Conservation (phyloP, 2,329 filamentous ascomycete genomes). For the Fusarium sp. region DNA sequence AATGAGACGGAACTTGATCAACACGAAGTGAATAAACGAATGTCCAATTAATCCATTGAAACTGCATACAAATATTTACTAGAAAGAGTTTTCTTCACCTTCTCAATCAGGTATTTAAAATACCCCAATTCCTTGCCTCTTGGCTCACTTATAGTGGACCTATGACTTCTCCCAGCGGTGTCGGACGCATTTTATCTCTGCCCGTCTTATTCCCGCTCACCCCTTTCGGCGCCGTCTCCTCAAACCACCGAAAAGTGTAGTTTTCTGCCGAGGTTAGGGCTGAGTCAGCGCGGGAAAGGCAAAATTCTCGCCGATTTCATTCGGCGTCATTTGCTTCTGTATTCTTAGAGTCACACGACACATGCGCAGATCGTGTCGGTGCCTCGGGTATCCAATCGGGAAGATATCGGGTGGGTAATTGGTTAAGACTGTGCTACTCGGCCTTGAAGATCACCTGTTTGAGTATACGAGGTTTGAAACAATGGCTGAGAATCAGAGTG, state of each 20-base stretch:
- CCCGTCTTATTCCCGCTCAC: neutral
- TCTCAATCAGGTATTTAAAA: neutral
- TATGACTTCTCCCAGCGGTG: slow-evolving; percentile 21
- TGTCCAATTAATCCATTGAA: too few relatives aligned
- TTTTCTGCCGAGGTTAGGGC: slow-evolving; percentile 18
- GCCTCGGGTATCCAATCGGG: slow-evolving; percentile 18
- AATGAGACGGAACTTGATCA: neutral
- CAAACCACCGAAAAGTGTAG: slow-evolving; percentile 15
- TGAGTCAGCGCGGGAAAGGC: slow-evolving; percentile 35
- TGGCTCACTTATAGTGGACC: neutral
- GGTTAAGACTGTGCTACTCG: neutral
- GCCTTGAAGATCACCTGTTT: neutral
- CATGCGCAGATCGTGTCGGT: neutral
- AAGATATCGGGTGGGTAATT: slow-evolving; percentile 4
- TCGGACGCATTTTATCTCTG: neutral
- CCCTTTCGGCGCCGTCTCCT: neutral
- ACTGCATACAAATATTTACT: neutral
- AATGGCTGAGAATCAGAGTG: neutral
- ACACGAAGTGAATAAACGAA: neutral
- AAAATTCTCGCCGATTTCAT: neutral
- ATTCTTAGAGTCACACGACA: slow-evolving; percentile 24
- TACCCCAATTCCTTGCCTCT: neutral
- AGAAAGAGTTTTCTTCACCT: neutral
- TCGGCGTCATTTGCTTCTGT: slow-evolving; percentile 19
- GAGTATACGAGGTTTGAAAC: neutral